A percentile compares a stretch with the other conserved stretches of the same genome.
These are phyloP conservation scores for Nemophila menziesii DNA, from an alignment of 257 asterid genomes.

Conservation along the genomic window DNA sequence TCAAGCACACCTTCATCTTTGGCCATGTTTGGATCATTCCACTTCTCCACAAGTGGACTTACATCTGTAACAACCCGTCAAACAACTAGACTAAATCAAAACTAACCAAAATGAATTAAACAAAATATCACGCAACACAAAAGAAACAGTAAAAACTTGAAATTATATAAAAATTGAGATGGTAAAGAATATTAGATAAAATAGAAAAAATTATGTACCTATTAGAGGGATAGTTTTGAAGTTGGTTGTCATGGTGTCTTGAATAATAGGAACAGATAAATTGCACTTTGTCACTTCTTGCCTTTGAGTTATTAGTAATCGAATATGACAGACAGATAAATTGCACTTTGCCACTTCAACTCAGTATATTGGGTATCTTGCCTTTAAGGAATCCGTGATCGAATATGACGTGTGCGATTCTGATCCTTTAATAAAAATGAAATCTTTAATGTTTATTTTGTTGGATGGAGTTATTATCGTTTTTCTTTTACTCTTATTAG, in stretches of 20 bases:
- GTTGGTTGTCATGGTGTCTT: conserved; percentile 52
- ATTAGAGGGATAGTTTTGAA: conserved; percentile 73
- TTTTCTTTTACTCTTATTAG: no score
- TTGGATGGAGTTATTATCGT: no score
- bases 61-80: conserved; percentile 34
- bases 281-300: not conserved
- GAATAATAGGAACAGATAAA: not conserved
- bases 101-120: not conserved
- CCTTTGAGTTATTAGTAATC: not conserved
- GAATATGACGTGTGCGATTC: not conserved
- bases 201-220: conserved; percentile 22
- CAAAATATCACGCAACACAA: not conserved
- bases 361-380: no score
- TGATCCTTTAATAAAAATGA: no score
- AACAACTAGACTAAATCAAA: not conserved
- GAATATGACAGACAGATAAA: not conserved
- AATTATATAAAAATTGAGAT: not conserved
- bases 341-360: not conserved
- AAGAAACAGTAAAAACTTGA: not conserved
- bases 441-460: no score
- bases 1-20: conserved; percentile 44
- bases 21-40: conserved; percentile 59
- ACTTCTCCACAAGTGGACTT: conserved; percentile 52
- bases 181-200: not conserved
- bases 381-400: not conserved